A percentile compares a stretch with the other conserved stretches of the same genome.
Conservation (phyloP, 768 basidiomycete genomes). For the Paxillus ammoniavirescens region DNA sequence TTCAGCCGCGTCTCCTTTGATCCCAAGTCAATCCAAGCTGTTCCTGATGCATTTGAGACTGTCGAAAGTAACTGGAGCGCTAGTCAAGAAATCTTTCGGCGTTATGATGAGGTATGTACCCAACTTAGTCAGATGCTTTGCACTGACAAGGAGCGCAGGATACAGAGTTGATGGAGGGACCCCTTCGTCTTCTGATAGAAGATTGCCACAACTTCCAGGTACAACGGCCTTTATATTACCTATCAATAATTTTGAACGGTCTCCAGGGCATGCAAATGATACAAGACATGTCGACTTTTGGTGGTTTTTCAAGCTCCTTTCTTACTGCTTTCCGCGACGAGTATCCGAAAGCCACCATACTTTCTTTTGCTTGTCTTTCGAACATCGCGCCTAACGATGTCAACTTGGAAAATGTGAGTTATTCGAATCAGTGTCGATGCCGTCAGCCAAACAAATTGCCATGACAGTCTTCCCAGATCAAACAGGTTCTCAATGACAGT, state of each 20-base stretch:
- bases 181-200: slow-evolving; percentile 66
- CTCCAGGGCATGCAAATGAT: slow-evolving; percentile 67
- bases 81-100: slow-evolving; percentile 50
- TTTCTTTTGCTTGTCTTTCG: slow-evolving; percentile 61
- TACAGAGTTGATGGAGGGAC: slow-evolving; percentile 64
- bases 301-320: slow-evolving; percentile 60
- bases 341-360: slow-evolving; percentile 55
- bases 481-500: slow-evolving; percentile 59
- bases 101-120: slow-evolving; percentile 52
- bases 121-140: not conserved
- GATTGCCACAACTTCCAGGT: slow-evolving; percentile 79
- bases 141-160: slow-evolving; percentile 40
- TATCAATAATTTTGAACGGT: not conserved
- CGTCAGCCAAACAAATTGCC: not conserved
- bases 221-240: not conserved
- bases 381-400: slow-evolving; percentile 32
- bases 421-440: slow-evolving; percentile 2
- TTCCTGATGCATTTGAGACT: slow-evolving; percentile 57
- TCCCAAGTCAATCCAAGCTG: slow-evolving; percentile 60
- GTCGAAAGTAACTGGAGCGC: slow-evolving; percentile 54
- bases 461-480: slow-evolving; percentile 35
- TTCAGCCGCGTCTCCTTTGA: slow-evolving; percentile 54
- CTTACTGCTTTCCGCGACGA: slow-evolving; percentile 67
- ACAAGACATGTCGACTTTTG: slow-evolving; percentile 61
- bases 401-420: slow-evolving; percentile 45